Percentiles rank a stretch among this genome's conserved stretches.
Evolutionary conservation across 2,329 filamentous ascomycete genomes (phyloP).

Genomic region (Fusarium globosum): DNA sequence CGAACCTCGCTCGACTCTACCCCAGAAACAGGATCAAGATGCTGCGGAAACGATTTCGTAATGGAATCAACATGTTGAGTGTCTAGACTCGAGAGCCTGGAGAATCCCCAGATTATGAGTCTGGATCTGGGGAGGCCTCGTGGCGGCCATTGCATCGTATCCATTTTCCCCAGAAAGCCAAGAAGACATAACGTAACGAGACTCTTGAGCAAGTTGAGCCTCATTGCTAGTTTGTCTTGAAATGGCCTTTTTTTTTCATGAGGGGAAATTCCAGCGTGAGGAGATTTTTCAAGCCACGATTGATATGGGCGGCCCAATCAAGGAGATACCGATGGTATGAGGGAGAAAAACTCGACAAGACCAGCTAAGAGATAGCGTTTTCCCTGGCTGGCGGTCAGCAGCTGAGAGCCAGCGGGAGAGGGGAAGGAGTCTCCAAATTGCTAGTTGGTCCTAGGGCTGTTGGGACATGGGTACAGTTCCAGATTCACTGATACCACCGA

Average conservation of each 20-base stretch:
- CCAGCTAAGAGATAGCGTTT: slow-evolving; percentile 21
- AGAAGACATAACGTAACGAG: slow-evolving; percentile 15
- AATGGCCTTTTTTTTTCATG: neutral
- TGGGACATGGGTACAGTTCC: slow-evolving; percentile 7
- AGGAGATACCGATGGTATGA: slow-evolving; percentile 38
- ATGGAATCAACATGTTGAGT: slow-evolving; percentile 23
- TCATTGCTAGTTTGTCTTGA: slow-evolving; percentile 12
- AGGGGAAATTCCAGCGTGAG: slow-evolving; percentile 32
- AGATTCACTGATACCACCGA: slow-evolving; percentile 20
- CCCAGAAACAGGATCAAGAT: slow-evolving; percentile 29
- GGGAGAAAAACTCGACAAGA: neutral
- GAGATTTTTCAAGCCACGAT: slow-evolving; percentile 25
- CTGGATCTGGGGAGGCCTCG: slow-evolving; percentile 26
- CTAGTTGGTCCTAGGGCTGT: neutral
- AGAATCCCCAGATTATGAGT: slow-evolving; percentile 30
- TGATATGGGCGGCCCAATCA: slow-evolving; percentile 31
- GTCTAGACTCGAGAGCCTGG: slow-evolving; percentile 35
- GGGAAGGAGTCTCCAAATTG: slow-evolving; percentile 29
- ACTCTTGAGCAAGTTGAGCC: slow-evolving; percentile 18
- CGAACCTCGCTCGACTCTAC: slow-evolving; percentile 15
- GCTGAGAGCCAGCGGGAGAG: slow-evolving; percentile 13
- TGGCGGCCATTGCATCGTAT: slow-evolving; percentile 16
- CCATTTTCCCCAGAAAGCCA: slow-evolving; percentile 40
- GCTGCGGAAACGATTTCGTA: slow-evolving; percentile 36
- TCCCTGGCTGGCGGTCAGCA: slow-evolving; percentile 13